Evolutionary conservation across 1,284 basidiomycete genomes (phyloP).

Genomic region (Microbotryum saponariae): DNA sequence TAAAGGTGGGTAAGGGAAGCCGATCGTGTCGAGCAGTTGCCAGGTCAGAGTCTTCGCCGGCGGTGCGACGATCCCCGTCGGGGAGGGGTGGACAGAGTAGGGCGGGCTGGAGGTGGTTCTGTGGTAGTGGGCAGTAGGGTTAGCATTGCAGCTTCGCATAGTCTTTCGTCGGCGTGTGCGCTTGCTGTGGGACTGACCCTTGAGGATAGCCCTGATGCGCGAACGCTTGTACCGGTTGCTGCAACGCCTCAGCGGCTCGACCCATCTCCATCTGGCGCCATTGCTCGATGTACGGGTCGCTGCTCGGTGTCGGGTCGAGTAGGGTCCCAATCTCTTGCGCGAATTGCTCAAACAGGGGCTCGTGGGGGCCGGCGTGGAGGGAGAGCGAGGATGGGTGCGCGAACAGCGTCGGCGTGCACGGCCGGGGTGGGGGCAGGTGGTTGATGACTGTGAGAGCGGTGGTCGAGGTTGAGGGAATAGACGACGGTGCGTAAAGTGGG

Average conservation of each 20-base stretch:
- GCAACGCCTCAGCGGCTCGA: background rate
- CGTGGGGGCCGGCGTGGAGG: slow-evolving; percentile 9
- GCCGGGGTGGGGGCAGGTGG: slow-evolving; percentile 14
- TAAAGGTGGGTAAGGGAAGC: slow-evolving; percentile 9
- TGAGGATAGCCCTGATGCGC: background rate
- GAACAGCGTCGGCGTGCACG: slow-evolving; percentile 18
- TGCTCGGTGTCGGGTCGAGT: background rate
- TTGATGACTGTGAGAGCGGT: slow-evolving; percentile 12
- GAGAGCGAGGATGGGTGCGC: slow-evolving; percentile 1
- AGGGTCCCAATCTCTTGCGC: slow-evolving; percentile 13
- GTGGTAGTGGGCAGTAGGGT: background rate
- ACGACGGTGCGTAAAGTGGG: background rate
- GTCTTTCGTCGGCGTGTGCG: background rate
- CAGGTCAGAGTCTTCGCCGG: background rate
- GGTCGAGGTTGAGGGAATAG: background rate
- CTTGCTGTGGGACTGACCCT: background rate
- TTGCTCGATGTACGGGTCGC: background rate
- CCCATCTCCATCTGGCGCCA: slow-evolving; percentile 11
- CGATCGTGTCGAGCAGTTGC: slow-evolving; percentile 4
- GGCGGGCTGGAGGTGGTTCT: background rate
- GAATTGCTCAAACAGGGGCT: slow-evolving; percentile 22
- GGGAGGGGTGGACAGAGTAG: background rate
- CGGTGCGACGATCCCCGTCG: background rate
- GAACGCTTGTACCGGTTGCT: background rate
- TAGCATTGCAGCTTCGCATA: too few relatives aligned